Conservation (phyloP, 2,329 filamentous ascomycete species). For the Beauveria sp. region DNA sequence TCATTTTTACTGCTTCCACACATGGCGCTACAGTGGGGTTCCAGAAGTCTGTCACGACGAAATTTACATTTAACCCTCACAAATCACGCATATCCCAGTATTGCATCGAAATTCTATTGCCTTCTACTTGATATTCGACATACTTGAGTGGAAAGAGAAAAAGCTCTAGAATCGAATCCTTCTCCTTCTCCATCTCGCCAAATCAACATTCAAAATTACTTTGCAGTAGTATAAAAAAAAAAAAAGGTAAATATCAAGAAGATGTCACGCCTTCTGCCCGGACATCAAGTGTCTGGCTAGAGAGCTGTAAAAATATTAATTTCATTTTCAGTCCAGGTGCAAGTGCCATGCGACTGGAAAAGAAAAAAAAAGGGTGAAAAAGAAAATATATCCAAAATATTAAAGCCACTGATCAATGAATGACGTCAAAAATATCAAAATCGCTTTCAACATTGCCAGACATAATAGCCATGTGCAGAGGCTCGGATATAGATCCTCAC, state of each 20-base stretch:
- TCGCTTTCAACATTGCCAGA: slow-evolving; percentile 6
- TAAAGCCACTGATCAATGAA: not conserved
- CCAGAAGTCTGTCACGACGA: too few relatives aligned
- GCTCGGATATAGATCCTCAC: slow-evolving; percentile 9
- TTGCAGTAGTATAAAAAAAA: not conserved
- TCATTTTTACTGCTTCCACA: not conserved
- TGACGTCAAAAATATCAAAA: slow-evolving; percentile 7
- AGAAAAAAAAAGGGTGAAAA: not conserved
- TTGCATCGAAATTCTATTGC: not conserved
- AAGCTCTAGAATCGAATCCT: not conserved
- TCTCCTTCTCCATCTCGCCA: not conserved
- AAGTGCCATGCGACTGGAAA: not conserved
- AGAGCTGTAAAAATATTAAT: not conserved
- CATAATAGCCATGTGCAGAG: not conserved
- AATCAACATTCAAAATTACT: not conserved
- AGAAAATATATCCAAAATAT: slow-evolving; percentile 5
- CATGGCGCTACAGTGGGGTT: too few relatives aligned
- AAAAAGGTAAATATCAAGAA: slow-evolving; percentile 1
- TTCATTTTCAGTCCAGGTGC: not conserved
- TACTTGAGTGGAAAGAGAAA: not conserved
- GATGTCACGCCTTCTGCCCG: not conserved
- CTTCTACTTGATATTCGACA: not conserved
- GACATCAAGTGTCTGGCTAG: not conserved
- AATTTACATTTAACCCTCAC: too few relatives aligned
- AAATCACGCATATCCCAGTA: not conserved